Base-by-base conservation (phyloP, 371 early-diverging fungal species). In the Rhizopus arrhizus region DNA sequence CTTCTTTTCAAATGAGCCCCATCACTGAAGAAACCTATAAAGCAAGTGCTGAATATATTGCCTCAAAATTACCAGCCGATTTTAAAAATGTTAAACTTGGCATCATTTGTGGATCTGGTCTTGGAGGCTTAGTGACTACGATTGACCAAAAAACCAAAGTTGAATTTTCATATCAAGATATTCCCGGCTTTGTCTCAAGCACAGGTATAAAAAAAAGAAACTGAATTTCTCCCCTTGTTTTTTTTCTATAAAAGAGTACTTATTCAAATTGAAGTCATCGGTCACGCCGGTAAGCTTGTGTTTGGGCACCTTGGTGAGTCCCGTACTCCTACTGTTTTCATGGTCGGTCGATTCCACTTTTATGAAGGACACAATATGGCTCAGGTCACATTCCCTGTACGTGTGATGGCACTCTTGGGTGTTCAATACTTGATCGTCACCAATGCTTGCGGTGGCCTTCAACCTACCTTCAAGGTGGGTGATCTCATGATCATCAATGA, bases 371-470 rank as follows among this genome's bases (percentile, higher is more conserved):
- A 93, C 65, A 75, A 82, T 11, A 72, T 89, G 32, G 80, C 84
- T 56, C 89, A 91, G 63, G 87, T 89, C 36, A 89, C 92, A 11
- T 90, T 92, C 64, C 96, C 97, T 31, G 83, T 96, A 43, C 91
- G 97, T 40, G 89, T 97, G 38, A 86, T 97, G 88, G 73, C 80
- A 36, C 80, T 92, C 41, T 73, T 97, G 32, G 95, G 95, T 9
- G 89, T 91, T 38, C 64, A 90, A 59, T 83, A 83, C 15, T 72
- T 95, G 54, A 79, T 95, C 41, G 92, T 92, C 43, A 96, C 96
- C 46, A 96, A 95, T 69, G 97, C 96, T n/a, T 89, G 94, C 16
- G 97, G 97, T 46, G 87, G 91, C 43, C 82, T 97, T 66, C 94
- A 94, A 77, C 78, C 79, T 49, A 64, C 73, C 31, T 90, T 83